Evolutionary conservation across 768 basidiomycete species (phyloP), one percentile per base, ranked within the genome.

Genomic region (Naematelia aurantialba): DNA sequence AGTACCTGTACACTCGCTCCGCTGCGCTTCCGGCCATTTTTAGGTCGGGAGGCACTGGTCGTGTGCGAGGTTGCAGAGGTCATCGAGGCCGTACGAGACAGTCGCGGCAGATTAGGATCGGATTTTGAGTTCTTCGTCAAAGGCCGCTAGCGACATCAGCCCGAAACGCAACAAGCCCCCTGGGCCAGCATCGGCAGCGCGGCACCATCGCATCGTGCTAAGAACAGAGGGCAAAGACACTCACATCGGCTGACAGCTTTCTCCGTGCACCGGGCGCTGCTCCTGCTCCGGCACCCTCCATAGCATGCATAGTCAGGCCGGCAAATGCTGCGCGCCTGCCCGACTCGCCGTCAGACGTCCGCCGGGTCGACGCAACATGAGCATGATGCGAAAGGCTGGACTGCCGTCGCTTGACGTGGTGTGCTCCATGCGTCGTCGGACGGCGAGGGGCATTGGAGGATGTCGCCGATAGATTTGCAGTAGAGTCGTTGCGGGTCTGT

Each of bases 251-350:
- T 21, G 63, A 62, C 21, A 39, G 31, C 58, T 63, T 62, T 55
- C 61, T 64, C 66, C 14, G 59, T 45, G n/a, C 59, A 44, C 14
- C 55, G 49, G 25, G 59, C n/a, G n/a, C n/a, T 54, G 22, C 51
- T 60, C 39, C 54, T 47, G 26, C 50, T 11, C 17, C 46, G 25
- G 27, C 39, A 5, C 30, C 48, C 19, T 65, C 66, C 44, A 71
- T 44, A 2, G 63, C 52, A 44, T 67, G 61, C 71, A 73, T 73
- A 3, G 61, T 55, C 49, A 73, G 47, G 14, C 71, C 71, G 26
- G 71, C 71, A 0, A 50, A 58, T 46, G 68, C 19, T 19, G 68
- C 71, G 22, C 66, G 55, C 27, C 66, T 44, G 14, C 68, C 68
- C 48, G 51, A 45, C 45, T 70, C 68, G 2, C 68, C 59, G 25